Conservation (phyloP, 805 yeast genomes). For the Hanseniaspora singularis region DNA sequence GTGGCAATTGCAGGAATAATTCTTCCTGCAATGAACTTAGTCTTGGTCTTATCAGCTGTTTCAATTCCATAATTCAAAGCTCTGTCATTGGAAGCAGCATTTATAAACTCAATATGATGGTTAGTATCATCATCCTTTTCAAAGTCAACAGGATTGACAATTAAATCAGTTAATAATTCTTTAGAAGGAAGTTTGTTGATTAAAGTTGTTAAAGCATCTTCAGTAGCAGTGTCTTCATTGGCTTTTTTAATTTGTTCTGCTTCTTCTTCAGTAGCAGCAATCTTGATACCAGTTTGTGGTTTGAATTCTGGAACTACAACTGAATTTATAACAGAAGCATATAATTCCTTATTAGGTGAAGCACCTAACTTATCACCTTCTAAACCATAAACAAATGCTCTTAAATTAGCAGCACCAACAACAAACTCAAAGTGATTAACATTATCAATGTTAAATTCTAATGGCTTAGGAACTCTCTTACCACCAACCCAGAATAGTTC, state of each 20-base stretch:
- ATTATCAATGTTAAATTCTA: conserved; percentile 61
- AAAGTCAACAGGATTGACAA: conserved; percentile 80
- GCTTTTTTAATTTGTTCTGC: conserved; percentile 63
- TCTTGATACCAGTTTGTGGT: conserved; percentile 65
- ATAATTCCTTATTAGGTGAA: conserved; percentile 37
- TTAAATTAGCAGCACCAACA: conserved; percentile 79
- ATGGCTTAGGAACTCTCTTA: conserved; percentile 88
- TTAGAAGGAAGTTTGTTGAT: conserved; percentile 81
- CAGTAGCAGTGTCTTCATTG: conserved; percentile 34
- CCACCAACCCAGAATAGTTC: conserved; percentile 97
- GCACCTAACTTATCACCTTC: conserved; percentile 50
- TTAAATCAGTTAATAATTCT: conserved; percentile 74
- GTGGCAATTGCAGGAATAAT: conserved; percentile 99
- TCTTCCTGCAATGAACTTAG: conserved; percentile 95
- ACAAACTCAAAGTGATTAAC: conserved; percentile 72
- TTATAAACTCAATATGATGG: conserved; percentile 90
- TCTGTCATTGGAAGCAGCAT: conserved; percentile 92
- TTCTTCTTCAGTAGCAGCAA: conserved; percentile 77
- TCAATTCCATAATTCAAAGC: conserved; percentile 85
- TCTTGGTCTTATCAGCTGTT: conserved; percentile 75
- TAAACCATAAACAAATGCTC: conserved; percentile 82
- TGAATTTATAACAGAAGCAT: conserved; percentile 41
- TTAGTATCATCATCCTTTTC: conserved; percentile 97
- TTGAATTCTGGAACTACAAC: conserved; percentile 50
- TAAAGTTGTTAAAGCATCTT: conserved; percentile 52